Conservation (phyloP, 2,329 filamentous ascomycete genomes). For the Alternaria gansuensis region DNA sequence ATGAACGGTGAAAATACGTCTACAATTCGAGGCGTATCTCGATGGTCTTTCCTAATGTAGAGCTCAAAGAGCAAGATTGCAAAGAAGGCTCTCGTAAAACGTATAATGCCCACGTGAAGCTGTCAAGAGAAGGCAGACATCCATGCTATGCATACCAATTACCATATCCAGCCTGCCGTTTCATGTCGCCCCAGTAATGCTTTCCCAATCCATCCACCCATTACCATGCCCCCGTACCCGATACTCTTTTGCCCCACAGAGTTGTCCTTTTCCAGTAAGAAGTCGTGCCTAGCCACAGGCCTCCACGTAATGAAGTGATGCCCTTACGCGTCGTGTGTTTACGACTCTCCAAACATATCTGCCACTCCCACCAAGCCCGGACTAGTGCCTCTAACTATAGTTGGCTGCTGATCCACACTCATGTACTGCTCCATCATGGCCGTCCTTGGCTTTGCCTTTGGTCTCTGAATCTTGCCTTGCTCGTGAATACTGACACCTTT, state of each 20-base stretch:
- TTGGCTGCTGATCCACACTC: constrained; percentile 52
- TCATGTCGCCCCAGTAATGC: neutral
- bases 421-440: constrained; percentile 54
- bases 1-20: neutral
- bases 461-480: constrained; percentile 77
- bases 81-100: neutral
- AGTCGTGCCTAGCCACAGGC: neutral
- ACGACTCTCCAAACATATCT: constrained; percentile 54
- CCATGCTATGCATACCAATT: constrained; percentile 2
- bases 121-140: neutral
- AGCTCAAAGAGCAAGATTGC: neutral
- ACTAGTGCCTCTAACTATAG: constrained; percentile 52
- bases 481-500: constrained; percentile 93
- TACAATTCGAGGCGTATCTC: neutral
- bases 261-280: neutral
- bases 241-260: neutral
- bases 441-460: constrained; percentile 43
- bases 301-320: neutral
- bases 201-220: neutral
- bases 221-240: neutral
- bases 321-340: neutral
- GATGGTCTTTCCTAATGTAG: neutral
- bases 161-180: neutral
- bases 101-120: neutral
- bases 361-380: constrained; percentile 56